A percentile compares a stretch with the other conserved stretches of the same genome.
Evolutionary conservation across 169 alveolate species (phyloP).

Genomic region (Eimeria necatrix): DNA sequence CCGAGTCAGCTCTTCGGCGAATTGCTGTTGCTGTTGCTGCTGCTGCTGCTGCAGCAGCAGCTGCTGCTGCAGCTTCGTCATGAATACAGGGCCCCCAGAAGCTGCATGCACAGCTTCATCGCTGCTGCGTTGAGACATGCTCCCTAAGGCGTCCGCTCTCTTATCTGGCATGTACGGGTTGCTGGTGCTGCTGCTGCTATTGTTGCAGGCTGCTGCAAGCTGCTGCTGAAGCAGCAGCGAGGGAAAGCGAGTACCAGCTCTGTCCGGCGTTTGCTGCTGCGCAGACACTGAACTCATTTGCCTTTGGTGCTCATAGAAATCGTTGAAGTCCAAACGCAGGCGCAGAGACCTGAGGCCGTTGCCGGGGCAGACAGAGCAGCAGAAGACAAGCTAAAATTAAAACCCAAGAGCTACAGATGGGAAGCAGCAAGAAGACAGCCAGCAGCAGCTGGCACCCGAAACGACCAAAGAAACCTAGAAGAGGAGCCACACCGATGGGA

Average conservation of each 20-base stretch:
- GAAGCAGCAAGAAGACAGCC: conserved; percentile 8
- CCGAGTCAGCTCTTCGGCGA: conserved; percentile 36
- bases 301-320: conserved; percentile 68
- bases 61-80: conserved; percentile 42
- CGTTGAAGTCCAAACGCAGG: conserved; percentile 61
- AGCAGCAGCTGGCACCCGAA: not conserved
- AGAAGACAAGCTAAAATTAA: not conserved
- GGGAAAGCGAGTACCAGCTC: not conserved
- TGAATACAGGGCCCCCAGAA: conserved; percentile 3
- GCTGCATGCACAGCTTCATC: not conserved
- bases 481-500: not conserved
- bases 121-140: not conserved
- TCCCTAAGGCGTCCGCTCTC: not conserved
- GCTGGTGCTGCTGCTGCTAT: conserved; percentile 42
- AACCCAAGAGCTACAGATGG: not conserved
- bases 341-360: conserved; percentile 42
- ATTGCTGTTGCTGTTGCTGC: conserved; percentile 46
- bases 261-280: not conserved
- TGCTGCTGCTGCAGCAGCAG: conserved; percentile 48
- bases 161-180: not conserved
- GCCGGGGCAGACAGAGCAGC: not conserved
- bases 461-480: not conserved
- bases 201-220: conserved; percentile 14
- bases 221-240: conserved; percentile 58
- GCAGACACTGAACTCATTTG: conserved; percentile 21